A percentile compares a stretch with the other conserved stretches of the same genome.
Conservation (phyloP, 2,329 filamentous ascomycete genomes). For the Trichophyton verrucosum region DNA sequence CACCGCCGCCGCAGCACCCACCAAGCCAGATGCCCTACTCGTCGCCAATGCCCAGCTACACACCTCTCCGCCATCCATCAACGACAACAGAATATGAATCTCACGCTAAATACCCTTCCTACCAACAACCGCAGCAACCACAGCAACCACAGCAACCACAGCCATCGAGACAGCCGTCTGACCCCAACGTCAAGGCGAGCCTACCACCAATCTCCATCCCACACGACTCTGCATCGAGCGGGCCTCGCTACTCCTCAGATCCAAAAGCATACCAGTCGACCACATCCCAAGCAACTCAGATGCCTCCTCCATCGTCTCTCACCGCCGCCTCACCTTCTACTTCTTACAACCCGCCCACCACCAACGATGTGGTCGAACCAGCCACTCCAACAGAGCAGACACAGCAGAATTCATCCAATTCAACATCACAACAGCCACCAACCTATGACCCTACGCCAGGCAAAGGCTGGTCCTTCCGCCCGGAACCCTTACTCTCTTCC, state of each 20-base stretch:
- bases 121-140: constrained; percentile 12
- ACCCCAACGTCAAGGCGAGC: constrained; percentile 16
- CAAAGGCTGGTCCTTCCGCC: constrained; percentile 24
- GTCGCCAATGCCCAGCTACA: constrained; percentile 26
- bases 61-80: constrained; percentile 24
- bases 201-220: constrained; percentile 20
- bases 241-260: constrained; percentile 24
- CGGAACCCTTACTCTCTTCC: constrained; percentile 16
- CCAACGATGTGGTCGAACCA: not conserved
- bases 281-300: not conserved
- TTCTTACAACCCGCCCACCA: constrained; percentile 4
- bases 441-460: constrained; percentile 15
- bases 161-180: not conserved
- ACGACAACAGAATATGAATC: constrained; percentile 24
- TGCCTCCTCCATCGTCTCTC: constrained; percentile 14
- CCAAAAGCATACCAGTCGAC: constrained; percentile 29
- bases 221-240: constrained; percentile 18
- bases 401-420: constrained; percentile 19
- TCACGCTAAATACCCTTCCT: constrained; percentile 19
- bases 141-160: not conserved
- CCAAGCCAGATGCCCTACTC: constrained; percentile 28
- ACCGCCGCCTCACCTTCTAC: constrained; percentile 4
- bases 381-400: constrained; percentile 8
- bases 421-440: constrained; percentile 8
- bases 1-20: constrained; percentile 29